A percentile compares a stretch with the other conserved stretches of the same genome.
These are phyloP conservation scores for Candida berthetii DNA, from an alignment of 805 yeast species.

Conservation along the genomic window DNA sequence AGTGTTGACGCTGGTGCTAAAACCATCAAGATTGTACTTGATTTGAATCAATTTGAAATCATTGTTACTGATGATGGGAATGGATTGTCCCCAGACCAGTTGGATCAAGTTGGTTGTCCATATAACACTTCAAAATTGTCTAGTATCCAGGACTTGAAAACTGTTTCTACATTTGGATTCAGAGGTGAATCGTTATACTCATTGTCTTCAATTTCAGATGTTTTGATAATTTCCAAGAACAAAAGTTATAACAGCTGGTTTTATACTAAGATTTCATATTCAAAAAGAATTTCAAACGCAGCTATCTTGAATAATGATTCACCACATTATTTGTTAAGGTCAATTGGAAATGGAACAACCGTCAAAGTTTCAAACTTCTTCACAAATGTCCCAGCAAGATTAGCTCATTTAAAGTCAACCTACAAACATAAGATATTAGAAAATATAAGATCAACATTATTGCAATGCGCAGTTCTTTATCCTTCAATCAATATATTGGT, in stretches of 20 bases:
- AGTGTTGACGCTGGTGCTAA: constrained; percentile 48
- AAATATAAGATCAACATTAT: constrained; percentile 23
- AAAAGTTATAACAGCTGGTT: constrained; percentile 23
- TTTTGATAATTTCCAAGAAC: constrained; percentile 42
- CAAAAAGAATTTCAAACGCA: constrained; percentile 9
- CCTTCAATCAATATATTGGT: constrained; percentile 18
- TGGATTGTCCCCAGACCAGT: constrained; percentile 51
- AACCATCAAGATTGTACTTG: constrained; percentile 27
- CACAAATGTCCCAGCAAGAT: constrained; percentile 37
- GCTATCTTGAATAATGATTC: constrained; percentile 3
- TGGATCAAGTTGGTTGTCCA: constrained; percentile 38
- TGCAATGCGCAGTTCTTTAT: constrained; percentile 22
- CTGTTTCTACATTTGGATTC: constrained; percentile 50
- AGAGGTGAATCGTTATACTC: constrained; percentile 67
- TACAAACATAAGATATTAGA: constrained; percentile 18
- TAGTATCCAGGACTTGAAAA: constrained; percentile 28
- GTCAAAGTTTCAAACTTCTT: constrained; percentile 34
- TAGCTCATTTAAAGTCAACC: constrained; percentile 15
- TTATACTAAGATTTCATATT: constrained; percentile 8
- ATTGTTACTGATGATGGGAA: constrained; percentile 62
- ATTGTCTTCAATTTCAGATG: constrained; percentile 38
- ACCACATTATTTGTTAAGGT: background rate
- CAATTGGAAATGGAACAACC: constrained; percentile 28
- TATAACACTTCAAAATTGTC: constrained; percentile 52
- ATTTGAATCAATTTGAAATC: constrained; percentile 25